Evolutionary conservation across 2,329 filamentous ascomycete species (phyloP), one percentile per base, ranked within the genome.

Genomic region (Chaetomium strumarium): DNA sequence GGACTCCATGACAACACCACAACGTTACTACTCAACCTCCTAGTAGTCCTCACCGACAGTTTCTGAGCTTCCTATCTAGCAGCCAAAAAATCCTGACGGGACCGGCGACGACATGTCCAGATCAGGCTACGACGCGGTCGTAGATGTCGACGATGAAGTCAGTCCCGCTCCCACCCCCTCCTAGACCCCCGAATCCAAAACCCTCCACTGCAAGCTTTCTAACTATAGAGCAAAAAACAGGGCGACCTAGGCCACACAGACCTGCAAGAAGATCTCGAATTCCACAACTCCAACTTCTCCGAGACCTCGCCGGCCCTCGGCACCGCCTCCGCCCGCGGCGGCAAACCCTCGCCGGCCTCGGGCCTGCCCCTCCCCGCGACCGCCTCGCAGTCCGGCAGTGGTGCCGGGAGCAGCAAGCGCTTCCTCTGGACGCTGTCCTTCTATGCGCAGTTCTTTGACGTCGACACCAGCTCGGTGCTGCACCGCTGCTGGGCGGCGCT

Each of bases 371-470:
- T 75, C 1, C 81, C 81, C 1, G 80, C 67, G 16, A 73, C 80
- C 38, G 39, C 36, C 34, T 29, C 37, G 9, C 37, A 31, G n/a
- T 46, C 41, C 16, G 24, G 37, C 7, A 5, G 19, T 12, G 48
- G 52, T 62, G 70, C 58, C 16, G 69, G 69, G n/a, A 71, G 72
- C 14, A 78, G 81, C 55, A 97, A 97, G 73, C 88, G 88, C 65
- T 90, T 86, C 74, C 86, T 97, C 59, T 99, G 93, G 93, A 84
- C 84, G 42, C 77, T 97, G 57, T 83, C 84, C 53, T 99, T 96
- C 77, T 99, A 99, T 75, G 84, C 90, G 51, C 93, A 96, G 73
- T 97, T 93, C 81, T 99, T 99, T 74, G 93, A 99, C 67, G 92
- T 99, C 59, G 93, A 99, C 72, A 97, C 93, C 1, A 85, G 81